Base-by-base conservation (phyloP, 768 basidiomycete genomes). In the Antrodiella citrinella region DNA sequence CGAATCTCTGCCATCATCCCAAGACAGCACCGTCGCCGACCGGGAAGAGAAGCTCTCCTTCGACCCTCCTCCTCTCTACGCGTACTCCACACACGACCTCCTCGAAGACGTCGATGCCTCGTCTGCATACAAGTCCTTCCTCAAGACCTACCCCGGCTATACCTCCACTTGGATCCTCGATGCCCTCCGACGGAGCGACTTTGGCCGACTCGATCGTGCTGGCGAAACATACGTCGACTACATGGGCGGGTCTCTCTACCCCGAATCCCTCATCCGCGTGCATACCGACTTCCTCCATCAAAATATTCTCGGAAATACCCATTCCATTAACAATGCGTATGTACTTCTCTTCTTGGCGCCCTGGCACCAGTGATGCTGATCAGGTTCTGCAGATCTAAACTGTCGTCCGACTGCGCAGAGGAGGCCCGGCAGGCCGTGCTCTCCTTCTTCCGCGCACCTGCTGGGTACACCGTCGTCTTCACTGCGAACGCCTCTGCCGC, bases 221-320 rank as follows among this genome's bases (percentile, higher is more conserved):
- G 78, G 78, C 4, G 86, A 90, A 68, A 84, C 82, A 7, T 91
- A 91, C 52, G 82, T 89, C 53, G 89, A 91, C 59, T 91, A 86
- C 55, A 91, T 91, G 86, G 89, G 89, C 24, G 87, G 85, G 20
- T 77, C 85, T 0, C 69, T 91, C 26, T 88, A 87, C 55, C 89
- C 89, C 10, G 84, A 87, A 57, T 84, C 81, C 57, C 77, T 91
- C 26, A 76, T 91, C 51, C 75, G 74, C 35, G 77, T 80, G 9
- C 86, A 90, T 56, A 72, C 80, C 38, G 76, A 78, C 45, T 88
- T 90, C 60, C 74, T 91, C 25, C 78, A 72, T 38, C 69, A 68
- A 46, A 79, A 66, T 59, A 72, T 91, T 41, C 74, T 91, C 51
- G 89, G 88, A 1, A 91, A 91, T 62, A 90, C 89, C 1, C 89